Conservation (phyloP, 768 basidiomycete species). For the Dioszegia crocea region DNA sequence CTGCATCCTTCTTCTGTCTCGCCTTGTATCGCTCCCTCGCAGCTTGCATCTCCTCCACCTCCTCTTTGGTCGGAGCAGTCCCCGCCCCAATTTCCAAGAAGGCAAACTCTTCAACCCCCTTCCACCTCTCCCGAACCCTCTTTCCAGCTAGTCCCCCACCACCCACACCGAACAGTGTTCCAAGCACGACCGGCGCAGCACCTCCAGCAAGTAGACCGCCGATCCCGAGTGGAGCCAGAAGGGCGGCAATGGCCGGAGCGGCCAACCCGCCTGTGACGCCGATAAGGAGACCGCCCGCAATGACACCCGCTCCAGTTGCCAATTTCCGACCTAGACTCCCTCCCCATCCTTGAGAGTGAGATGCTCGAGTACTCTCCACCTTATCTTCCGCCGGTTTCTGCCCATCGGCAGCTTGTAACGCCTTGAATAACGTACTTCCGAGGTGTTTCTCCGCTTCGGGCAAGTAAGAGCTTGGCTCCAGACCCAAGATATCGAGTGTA, state of each 20-base stretch:
- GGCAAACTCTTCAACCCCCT: conserved; percentile 51
- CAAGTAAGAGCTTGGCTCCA: conserved; percentile 22
- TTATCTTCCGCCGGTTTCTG: conserved; percentile 19
- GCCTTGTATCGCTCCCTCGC: conserved; percentile 21
- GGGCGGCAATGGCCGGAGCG: conserved; percentile 51
- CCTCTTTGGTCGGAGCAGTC: conserved; percentile 31
- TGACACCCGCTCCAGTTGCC: conserved; percentile 51
- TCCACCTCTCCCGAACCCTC: conserved; percentile 50
- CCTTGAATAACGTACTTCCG: conserved; percentile 36
- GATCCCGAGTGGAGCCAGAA: conserved; percentile 48
- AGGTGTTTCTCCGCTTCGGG: conserved; percentile 38
- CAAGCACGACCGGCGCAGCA: conserved; percentile 50
- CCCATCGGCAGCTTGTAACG: conserved; percentile 31
- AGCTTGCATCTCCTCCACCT: conserved; percentile 38
- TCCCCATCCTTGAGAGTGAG: conserved; percentile 51
- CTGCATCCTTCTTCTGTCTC: conserved; percentile 8
- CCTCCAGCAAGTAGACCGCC: conserved; percentile 47
- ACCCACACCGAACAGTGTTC: conserved; percentile 51
- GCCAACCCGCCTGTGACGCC: conserved; percentile 53
- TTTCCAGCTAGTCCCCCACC: conserved; percentile 52
- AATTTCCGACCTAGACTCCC: conserved; percentile 46
- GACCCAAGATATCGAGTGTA: conserved; percentile 30
- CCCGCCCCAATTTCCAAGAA: conserved; percentile 51
- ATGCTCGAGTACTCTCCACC: conserved; percentile 33
- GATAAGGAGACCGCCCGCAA: conserved; percentile 50